phyloP scores from a whole-genome alignment of 2,329 filamentous ascomycete genomes.

The Alternaria consortialis region DNA sequence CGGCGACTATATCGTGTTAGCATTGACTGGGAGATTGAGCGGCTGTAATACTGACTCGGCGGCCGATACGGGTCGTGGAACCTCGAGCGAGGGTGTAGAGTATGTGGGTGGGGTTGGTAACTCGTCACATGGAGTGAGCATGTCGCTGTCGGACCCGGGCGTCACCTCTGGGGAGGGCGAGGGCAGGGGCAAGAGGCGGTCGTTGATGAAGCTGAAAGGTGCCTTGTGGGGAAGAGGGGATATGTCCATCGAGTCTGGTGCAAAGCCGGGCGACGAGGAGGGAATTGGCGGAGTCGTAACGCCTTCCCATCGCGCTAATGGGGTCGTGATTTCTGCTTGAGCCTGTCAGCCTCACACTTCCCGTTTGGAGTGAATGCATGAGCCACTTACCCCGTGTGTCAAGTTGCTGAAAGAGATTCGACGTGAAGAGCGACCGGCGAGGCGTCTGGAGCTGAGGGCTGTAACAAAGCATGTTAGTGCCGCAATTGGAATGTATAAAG shows the following conservation, averaged over 20 bases:
- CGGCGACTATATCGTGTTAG: conserved; percentile 43
- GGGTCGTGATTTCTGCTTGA: conserved; percentile 55
- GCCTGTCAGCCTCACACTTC: conserved; percentile 39
- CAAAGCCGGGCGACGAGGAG: conserved; percentile 79
- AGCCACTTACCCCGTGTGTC: conserved; percentile 67
- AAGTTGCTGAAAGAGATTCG: conserved; percentile 69
- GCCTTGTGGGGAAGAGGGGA: conserved; percentile 88
- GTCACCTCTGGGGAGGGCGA: conserved; percentile 74
- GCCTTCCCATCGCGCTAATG: conserved; percentile 64
- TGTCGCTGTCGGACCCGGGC: conserved; percentile 55
- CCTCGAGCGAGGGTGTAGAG: conserved; percentile 39
- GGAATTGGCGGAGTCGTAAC: conserved; percentile 85
- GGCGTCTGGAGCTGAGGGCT: conserved; percentile 86
- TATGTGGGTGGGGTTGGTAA: conserved; percentile 37
- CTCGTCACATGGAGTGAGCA: conserved; percentile 51
- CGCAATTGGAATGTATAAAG: conserved; percentile 37
- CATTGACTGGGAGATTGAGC: not conserved
- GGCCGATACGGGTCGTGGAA: conserved; percentile 48
- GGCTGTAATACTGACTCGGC: conserved; percentile 44
- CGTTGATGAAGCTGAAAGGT: conserved; percentile 66
- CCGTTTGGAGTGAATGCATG: conserved; percentile 18
- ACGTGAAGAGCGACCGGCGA: conserved; percentile 83
- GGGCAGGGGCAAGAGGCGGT: conserved; percentile 72
- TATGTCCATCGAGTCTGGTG: conserved; percentile 86
- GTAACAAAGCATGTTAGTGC: conserved; percentile 54